A percentile compares a stretch with the other conserved stretches of the same genome.
Evolutionary conservation across 2,329 filamentous ascomycete species (phyloP).

Genomic region (Atkinsonella hypoxylon): DNA sequence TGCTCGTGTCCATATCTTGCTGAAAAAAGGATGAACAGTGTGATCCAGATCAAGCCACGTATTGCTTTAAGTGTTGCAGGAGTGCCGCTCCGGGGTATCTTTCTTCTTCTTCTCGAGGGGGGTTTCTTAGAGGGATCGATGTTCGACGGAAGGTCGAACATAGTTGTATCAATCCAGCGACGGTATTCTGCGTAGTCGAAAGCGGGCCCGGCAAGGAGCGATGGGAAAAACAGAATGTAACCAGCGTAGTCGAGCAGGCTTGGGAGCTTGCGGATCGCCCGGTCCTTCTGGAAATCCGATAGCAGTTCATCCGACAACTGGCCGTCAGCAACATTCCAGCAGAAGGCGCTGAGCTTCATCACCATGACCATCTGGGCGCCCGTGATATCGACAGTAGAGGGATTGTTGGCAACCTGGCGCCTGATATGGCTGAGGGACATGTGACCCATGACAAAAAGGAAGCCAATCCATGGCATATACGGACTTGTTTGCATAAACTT

Average conservation of each 20-base stretch:
- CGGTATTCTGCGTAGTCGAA: conserved; percentile 93
- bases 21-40: conserved; percentile 62
- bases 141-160: conserved; percentile 77
- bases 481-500: conserved; percentile 66
- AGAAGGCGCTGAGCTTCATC: conserved; percentile 95
- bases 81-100: conserved; percentile 80
- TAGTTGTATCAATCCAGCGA: conserved; percentile 82
- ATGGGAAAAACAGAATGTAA: conserved; percentile 92
- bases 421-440: conserved; percentile 84
- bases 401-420: conserved; percentile 59
- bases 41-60: conserved; percentile 66
- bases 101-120: conserved; percentile 76
- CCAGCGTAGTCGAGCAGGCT: conserved; percentile 68
- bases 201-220: conserved; percentile 76
- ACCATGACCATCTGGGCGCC: conserved; percentile 96
- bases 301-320: conserved; percentile 65
- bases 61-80: conserved; percentile 70
- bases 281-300: conserved; percentile 77
- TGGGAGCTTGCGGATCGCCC: conserved; percentile 65
- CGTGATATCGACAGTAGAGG: conserved; percentile 70
- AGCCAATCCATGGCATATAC: conserved; percentile 96
- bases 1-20: conserved; percentile 51
- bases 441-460: conserved; percentile 89
- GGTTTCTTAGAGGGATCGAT: conserved; percentile 79
- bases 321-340: conserved; percentile 96